A percentile compares a stretch with the other conserved stretches of the same genome.
phyloP scores from a whole-genome alignment of 108 stramenopile genomes.

The Pseudonitzschia multiseries region DNA sequence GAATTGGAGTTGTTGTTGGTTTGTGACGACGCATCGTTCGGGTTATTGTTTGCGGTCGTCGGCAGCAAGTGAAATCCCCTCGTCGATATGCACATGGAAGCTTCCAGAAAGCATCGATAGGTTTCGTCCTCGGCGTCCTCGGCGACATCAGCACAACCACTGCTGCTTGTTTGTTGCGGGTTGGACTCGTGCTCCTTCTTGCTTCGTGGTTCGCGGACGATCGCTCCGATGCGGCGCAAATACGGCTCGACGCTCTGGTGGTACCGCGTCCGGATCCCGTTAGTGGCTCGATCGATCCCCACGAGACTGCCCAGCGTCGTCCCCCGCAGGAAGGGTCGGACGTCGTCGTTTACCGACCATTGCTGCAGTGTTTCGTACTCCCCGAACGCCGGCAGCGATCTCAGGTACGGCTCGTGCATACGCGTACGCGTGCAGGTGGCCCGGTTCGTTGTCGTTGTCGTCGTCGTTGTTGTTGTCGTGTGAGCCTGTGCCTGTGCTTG shows the following conservation, averaged over 20 bases:
- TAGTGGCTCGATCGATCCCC: conserved; percentile 28
- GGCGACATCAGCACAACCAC: no score
- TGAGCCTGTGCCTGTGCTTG: neutral
- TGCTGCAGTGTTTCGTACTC: conserved; percentile 69
- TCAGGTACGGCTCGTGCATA: conserved; percentile 44
- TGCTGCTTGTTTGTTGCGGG: no score
- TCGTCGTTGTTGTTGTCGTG: no score
- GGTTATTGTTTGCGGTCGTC: neutral
- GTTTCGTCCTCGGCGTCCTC: conserved; percentile 16
- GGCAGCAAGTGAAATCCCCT: conserved; percentile 70
- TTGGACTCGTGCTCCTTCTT: neutral
- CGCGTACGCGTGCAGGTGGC: no score
- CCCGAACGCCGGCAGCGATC: conserved; percentile 49
- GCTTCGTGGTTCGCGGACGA: no score
- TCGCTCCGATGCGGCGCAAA: conserved; percentile 35
- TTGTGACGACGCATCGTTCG: conserved; percentile 5
- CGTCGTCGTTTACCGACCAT: conserved; percentile 56
- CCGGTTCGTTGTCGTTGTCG: no score
- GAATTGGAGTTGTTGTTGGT: no score
- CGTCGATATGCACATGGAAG: conserved; percentile 74
- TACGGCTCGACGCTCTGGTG: conserved; percentile 54
- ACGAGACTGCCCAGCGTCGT: conserved; percentile 50
- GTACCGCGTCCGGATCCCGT: conserved; percentile 47
- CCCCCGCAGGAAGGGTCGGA: conserved; percentile 50
- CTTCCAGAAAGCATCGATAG: conserved; percentile 48